Evolutionary conservation across 441 rosid genomes (phyloP).

Genomic region (Brassica hybrid): DNA sequence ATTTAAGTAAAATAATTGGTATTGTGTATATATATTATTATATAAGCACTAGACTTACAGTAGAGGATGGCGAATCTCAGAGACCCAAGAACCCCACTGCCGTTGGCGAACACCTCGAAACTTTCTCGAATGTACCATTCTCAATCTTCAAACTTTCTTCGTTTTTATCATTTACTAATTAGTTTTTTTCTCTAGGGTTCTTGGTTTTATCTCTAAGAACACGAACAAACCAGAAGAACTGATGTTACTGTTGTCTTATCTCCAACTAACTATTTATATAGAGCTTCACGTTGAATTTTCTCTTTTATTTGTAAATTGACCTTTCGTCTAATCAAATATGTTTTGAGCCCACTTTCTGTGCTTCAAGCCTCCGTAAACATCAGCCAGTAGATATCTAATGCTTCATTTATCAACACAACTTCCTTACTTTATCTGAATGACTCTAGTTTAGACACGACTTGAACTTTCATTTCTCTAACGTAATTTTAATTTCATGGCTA

Average conservation of each 20-base stretch:
- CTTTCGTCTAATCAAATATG: too few species aligned
- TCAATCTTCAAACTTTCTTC: background rate
- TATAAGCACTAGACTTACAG: conserved; percentile 49
- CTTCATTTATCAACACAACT: too few species aligned
- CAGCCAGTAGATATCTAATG: too few species aligned
- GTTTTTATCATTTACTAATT: background rate
- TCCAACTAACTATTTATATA: conserved; percentile 33
- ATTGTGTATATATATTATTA: too few species aligned
- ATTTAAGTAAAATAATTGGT: too few species aligned
- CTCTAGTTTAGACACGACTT: too few species aligned
- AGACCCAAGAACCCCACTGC: conserved; percentile 97
- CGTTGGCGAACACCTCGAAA: conserved; percentile 93
- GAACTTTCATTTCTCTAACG: too few species aligned
- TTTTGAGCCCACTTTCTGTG: too few species aligned
- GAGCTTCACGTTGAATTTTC: background rate
- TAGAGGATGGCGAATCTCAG: conserved; percentile 86
- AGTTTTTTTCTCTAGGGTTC: background rate
- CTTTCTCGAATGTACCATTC: conserved; percentile 71
- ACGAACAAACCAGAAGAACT: background rate
- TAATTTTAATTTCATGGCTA: conserved; percentile 15
- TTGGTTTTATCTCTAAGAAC: conserved; percentile 19
- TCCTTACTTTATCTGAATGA: too few species aligned
- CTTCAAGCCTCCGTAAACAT: too few species aligned
- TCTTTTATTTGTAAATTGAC: background rate
- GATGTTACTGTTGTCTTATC: conserved; percentile 6